Conservation (phyloP, 1,284 basidiomycete species). For the Pseudozyma hubeiensis region DNA sequence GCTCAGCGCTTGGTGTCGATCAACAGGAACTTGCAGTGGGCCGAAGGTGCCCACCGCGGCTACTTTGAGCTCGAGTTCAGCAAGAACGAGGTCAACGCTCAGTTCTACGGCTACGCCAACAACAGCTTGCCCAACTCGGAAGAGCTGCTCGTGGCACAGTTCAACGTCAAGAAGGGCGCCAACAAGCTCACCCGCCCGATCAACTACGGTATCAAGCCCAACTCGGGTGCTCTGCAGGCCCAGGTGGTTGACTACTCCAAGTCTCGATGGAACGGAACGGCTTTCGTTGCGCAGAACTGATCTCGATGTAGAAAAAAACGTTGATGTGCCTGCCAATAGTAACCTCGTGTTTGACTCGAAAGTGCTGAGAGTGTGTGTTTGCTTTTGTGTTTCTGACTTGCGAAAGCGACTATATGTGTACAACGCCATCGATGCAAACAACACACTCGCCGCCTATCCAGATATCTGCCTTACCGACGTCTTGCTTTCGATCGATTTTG, state of each 20-base stretch:
- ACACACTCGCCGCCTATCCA: slow-evolving; percentile 56
- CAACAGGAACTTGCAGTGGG: slow-evolving; percentile 76
- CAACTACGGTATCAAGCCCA: slow-evolving; percentile 69
- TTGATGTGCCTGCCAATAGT: too few relatives aligned
- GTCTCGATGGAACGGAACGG: slow-evolving; percentile 54
- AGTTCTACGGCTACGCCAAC: slow-evolving; percentile 76
- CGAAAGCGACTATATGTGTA: slow-evolving; percentile 11
- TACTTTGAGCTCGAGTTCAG: slow-evolving; percentile 71
- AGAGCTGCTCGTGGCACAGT: slow-evolving; percentile 67
- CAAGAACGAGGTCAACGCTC: slow-evolving; percentile 70
- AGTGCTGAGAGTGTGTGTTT: too few relatives aligned
- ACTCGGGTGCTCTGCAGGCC: slow-evolving; percentile 44
- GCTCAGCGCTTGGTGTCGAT: slow-evolving; percentile 69
- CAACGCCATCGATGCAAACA: slow-evolving; percentile 45
- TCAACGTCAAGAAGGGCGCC: slow-evolving; percentile 69
- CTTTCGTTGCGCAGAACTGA: slow-evolving; percentile 29
- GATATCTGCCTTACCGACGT: slow-evolving; percentile 24
- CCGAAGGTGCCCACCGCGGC: slow-evolving; percentile 76
- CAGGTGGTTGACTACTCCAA: slow-evolving; percentile 47
- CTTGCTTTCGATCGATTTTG: slow-evolving; percentile 15
- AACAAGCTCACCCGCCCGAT: slow-evolving; percentile 75
- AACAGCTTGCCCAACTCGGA: slow-evolving; percentile 73
- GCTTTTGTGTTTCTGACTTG: too few relatives aligned
- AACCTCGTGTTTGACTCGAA: neutral
- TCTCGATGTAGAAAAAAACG: neutral